A percentile compares a stretch with the other conserved stretches of the same genome.
These are phyloP conservation scores for Mucor piriformis DNA, from an alignment of 371 early-diverging fungal genomes.

Conservation along the genomic window DNA sequence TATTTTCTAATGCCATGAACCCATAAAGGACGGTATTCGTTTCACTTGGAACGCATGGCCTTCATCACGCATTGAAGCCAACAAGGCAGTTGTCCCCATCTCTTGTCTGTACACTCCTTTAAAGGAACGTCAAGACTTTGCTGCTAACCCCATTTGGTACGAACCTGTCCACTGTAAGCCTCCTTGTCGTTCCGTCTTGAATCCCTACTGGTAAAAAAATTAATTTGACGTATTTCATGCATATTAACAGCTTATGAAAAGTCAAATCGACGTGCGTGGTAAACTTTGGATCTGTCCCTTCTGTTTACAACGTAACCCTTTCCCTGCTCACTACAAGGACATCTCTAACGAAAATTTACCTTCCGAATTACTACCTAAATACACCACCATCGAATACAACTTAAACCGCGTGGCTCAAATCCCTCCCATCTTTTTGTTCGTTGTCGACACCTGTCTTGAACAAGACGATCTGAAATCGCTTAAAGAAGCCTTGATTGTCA, in stretches of 20 bases:
- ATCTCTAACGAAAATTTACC: constrained; percentile 95
- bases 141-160: constrained; percentile 69
- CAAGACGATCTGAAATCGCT: constrained; percentile 96
- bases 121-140: constrained; percentile 86
- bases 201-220: constrained; percentile 90
- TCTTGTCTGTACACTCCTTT: constrained; percentile 97
- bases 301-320: constrained; percentile 96
- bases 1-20: not conserved
- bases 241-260: constrained; percentile 26
- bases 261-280: constrained; percentile 92
- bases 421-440: constrained; percentile 96
- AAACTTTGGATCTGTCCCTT: constrained; percentile 99
- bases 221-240: constrained; percentile 6
- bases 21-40: constrained; percentile 83
- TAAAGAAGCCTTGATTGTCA: constrained; percentile 91
- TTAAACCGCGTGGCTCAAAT: constrained; percentile 78
- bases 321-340: constrained; percentile 99
- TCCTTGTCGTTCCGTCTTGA: constrained; percentile 96
- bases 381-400: constrained; percentile 98
- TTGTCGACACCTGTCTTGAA: constrained; percentile 98
- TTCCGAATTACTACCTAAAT: constrained; percentile 93
- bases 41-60: constrained; percentile 99
- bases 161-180: constrained; percentile 98
- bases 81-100: constrained; percentile 96
- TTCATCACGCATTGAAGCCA: constrained; percentile 90